A percentile compares a stretch with the other conserved stretches of the same genome.
phyloP scores from a whole-genome alignment of 208 protist genomes.

The Vickermania ingenoplastis region DNA sequence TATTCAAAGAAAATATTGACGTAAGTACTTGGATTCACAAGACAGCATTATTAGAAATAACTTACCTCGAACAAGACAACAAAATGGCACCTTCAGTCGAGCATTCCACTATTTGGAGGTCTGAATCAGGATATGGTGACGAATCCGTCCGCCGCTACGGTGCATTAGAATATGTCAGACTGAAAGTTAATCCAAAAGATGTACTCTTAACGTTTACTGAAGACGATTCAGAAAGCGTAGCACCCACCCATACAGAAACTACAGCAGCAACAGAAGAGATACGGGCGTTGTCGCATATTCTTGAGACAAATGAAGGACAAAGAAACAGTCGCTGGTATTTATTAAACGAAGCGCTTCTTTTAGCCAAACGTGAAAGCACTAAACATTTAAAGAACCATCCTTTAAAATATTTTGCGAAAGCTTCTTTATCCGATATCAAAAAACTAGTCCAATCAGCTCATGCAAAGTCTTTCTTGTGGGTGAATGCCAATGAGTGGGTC shows the following conservation, averaged over 20 bases:
- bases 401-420: not conserved
- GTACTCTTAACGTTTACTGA: no score
- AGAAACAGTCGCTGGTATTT: not conserved
- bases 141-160: not conserved
- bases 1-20: constrained; percentile 19
- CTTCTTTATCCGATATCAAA: not conserved
- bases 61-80: no score
- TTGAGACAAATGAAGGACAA: not conserved
- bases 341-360: not conserved
- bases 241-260: no score
- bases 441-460: not conserved
- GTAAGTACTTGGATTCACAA: constrained; percentile 22
- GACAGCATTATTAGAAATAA: constrained; percentile 25
- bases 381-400: not conserved
- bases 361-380: not conserved
- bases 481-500: constrained; percentile 14
- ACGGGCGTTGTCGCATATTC: constrained; percentile 1
- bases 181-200: not conserved
- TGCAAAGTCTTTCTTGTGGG: not conserved
- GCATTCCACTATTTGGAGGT: no score
- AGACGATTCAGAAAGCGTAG: no score
- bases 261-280: no score
- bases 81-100: no score
- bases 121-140: no score
- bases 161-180: not conserved